Base-by-base conservation (phyloP, 2,329 filamentous ascomycete genomes). In the Metarhizium brunneum region DNA sequence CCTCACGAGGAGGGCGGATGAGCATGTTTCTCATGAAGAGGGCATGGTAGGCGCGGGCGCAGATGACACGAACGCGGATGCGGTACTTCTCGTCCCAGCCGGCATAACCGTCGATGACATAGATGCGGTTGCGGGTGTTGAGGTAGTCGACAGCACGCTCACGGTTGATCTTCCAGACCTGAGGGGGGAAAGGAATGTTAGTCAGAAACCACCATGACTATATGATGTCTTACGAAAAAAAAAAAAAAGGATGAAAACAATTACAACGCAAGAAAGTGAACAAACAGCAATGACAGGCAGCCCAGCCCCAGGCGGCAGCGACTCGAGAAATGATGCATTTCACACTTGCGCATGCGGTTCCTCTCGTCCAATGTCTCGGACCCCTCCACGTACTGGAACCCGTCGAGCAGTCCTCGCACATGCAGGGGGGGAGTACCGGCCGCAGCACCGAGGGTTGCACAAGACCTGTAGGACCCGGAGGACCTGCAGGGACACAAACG, bases 11-110 rank as follows among this genome's bases (percentile, higher is more conserved):
- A 61, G 94, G 94, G 65, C 94, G 88, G 80, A 99, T 99, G 70
- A 99, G 88, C 94, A 99, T 99, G 83, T 99, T 99, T 71, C 92
- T 90, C 94, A 99, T 99, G 85, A 99, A 99, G 62, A 99, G 85
- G 60, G 94, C 94, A 83, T 99, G 94, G 83, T 99, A 99, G 75
- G 94, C 94, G 71, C 94, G 92, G 64, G 94, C 94, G 78, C 94
- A 99, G 70, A 99, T 92, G 62, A 99, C 92, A 69, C 94, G 92
- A 67, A 99, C 94, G 68, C 86, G 89, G 78, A 99, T 97, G 64
- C 92, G 84, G 82, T 99, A 99, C 74, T 94, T 92, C 80, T 95
- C 87, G 67, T 99, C 94, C 94, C 94, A 99, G 73, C 94, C 94
- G 64, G 94, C 94, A 71, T 87, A 99, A 62, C 94, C 94, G 73